A percentile compares a stretch with the other conserved stretches of the same genome.
These are phyloP conservation scores for Martiniozyma asiatica DNA, from an alignment of 1,139 yeast genomes.

Conservation along the genomic window DNA sequence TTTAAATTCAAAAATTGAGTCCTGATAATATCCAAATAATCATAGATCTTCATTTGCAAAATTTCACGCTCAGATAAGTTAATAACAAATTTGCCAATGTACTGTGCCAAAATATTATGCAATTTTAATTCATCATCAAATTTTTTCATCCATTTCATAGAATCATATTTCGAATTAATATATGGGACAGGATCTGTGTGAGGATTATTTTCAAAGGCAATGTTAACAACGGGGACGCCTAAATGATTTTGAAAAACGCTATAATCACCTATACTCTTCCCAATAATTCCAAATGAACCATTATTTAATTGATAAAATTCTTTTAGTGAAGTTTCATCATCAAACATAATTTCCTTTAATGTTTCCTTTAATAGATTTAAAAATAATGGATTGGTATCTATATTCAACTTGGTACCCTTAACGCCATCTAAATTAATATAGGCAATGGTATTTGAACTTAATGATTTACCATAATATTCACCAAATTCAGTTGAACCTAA, in stretches of 20 bases:
- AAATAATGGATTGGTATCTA: conserved; percentile 31
- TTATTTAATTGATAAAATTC: conserved; percentile 25
- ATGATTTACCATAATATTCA: conserved; percentile 33
- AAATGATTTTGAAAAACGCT: conserved; percentile 36
- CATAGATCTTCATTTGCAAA: conserved; percentile 27
- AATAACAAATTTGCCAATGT: conserved; percentile 42
- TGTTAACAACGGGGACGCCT: conserved; percentile 36
- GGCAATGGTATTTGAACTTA: conserved; percentile 31
- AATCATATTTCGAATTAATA: conserved; percentile 49
- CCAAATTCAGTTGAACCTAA: conserved; percentile 54
- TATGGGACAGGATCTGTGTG: conserved; percentile 35
- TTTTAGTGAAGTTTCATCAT: conserved; percentile 19
- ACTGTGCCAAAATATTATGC: conserved; percentile 49
- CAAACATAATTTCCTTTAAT: conserved; percentile 26
- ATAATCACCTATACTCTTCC: conserved; percentile 28
- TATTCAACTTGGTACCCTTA: conserved; percentile 28
- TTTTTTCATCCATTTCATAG: conserved; percentile 42
- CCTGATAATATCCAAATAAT: conserved; percentile 25
- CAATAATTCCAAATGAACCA: conserved; percentile 22
- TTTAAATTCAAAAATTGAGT: conserved; percentile 19
- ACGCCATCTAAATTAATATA: conserved; percentile 37
- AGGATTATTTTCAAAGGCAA: conserved; percentile 27
- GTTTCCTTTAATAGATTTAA: conserved; percentile 23
- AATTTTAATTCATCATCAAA: conserved; percentile 41
- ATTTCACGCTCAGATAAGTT: conserved; percentile 46